Evolutionary conservation across 2,329 filamentous ascomycete species (phyloP).

Genomic region (Colletotrichum sp.): DNA sequence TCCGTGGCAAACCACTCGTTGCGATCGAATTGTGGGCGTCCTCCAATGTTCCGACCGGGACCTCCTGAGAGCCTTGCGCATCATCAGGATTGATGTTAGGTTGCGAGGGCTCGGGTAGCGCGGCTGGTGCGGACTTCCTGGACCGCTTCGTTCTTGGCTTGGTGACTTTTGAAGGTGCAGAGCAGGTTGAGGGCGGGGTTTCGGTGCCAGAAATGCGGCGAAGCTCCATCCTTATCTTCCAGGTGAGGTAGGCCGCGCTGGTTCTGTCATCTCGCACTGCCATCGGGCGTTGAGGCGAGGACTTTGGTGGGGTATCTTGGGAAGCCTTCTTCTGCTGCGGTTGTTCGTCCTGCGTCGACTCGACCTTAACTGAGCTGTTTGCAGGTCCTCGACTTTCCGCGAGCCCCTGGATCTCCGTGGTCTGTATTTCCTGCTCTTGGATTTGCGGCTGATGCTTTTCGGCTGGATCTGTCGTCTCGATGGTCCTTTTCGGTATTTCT

Average conservation of each 20-base stretch:
- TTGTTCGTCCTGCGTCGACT: neutral
- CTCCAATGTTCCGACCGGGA: neutral
- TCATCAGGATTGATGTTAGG: neutral
- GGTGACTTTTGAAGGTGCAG: neutral
- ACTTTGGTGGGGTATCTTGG: neutral
- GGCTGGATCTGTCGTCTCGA: neutral
- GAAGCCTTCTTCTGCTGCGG: neutral
- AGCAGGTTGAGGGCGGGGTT: neutral
- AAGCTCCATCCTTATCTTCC: constrained; percentile 46
- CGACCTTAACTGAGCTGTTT: neutral
- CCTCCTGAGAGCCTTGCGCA: neutral
- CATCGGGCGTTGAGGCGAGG: constrained; percentile 40
- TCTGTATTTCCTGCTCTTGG: neutral
- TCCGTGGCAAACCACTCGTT: neutral
- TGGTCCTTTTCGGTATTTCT: neutral
- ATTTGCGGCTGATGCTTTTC: neutral
- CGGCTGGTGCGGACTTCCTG: constrained; percentile 46
- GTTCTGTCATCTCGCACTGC: constrained; percentile 51
- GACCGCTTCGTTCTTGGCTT: constrained; percentile 33
- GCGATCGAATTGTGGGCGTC: neutral
- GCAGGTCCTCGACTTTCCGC: neutral
- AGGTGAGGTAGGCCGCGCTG: constrained; percentile 49
- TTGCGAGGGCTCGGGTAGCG: constrained; percentile 22
- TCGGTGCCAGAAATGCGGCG: constrained; percentile 36
- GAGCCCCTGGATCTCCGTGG: neutral